Percentiles rank a stretch among this genome's conserved stretches.
phyloP scores from a whole-genome alignment of 345 rosid genomes.

The Turnera subulata region DNA sequence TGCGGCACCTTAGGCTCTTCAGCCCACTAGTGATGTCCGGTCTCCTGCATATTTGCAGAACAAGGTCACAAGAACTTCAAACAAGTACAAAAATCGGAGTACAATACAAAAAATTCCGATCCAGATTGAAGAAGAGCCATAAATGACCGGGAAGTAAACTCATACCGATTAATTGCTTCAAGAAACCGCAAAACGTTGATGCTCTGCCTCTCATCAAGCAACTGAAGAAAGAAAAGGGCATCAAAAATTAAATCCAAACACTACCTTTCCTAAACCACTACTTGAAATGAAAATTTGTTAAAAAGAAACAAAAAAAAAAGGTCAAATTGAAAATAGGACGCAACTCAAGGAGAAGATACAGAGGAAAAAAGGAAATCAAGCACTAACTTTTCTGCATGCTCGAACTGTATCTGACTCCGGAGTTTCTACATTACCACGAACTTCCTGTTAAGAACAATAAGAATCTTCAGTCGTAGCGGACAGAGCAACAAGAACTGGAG shows the following conservation, averaged over 20 bases:
- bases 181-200: conserved; percentile 25
- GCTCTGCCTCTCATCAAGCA: conserved; percentile 32
- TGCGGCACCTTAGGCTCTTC: conserved; percentile 67
- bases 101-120: too few relatives aligned
- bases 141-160: neutral
- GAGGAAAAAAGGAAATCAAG: neutral
- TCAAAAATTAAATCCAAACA: neutral
- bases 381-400: conserved; percentile 29
- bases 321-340: neutral
- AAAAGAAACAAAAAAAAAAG: neutral
- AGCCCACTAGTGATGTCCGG: conserved; percentile 72
- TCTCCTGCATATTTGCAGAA: conserved; percentile 49
- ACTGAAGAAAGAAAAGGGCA: conserved; percentile 7
- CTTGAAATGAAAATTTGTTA: neutral
- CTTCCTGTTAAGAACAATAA: conserved; percentile 18
- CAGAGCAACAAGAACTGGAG: neutral
- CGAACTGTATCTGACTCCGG: conserved; percentile 29
- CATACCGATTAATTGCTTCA: conserved; percentile 21
- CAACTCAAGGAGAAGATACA: too few relatives aligned
- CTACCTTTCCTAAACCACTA: conserved; percentile 1
- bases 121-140: too few relatives aligned
- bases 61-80: too few relatives aligned
- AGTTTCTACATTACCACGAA: conserved; percentile 24
- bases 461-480: too few relatives aligned
- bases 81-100: too few relatives aligned